Base-by-base conservation (phyloP, 805 yeast genomes). In the Yamadazyma takamatsuzukensis region DNA sequence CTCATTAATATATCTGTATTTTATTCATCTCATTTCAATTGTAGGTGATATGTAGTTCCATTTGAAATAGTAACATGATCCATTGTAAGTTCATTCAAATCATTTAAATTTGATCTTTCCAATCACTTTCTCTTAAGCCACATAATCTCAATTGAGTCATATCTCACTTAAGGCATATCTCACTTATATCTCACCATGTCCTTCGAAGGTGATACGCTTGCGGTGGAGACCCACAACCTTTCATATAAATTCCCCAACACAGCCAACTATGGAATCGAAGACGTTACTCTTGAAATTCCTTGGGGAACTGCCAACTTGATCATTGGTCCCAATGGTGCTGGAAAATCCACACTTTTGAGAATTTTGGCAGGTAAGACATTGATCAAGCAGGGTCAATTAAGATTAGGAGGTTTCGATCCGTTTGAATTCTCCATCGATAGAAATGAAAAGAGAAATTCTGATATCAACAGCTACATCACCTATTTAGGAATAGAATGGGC, bases 401-500 rank as follows among this genome's bases (percentile, higher is more conserved):
- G 55, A 15, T 72, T 93, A n/a, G 84, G 86, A 21, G 96, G 95
- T 1, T 66, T 73, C 32, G 95, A 93, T 49, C 98, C 98, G 2
- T 93, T 93, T 61, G 64, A 55, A 39, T 64, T 64, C 40, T 65
- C 85, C n/a, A 72, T 72, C 12, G 66, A 71, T 34, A 57, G 75
- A 5, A 69, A 70, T 39, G 63, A 50, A 30, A 61, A 58, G 30
- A 60, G 55, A 34, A 67, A 66, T 36, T 54, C 68, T 13, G 71
- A 66, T 41, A 64, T 74, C 30, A 66, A 72, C 34, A 58, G 57
- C 36, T 68, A 68, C 30, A 75, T 78, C 17, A 84, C 96, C 0
- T 90, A 90, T 53, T 62, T 93, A 26, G 98, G 98, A 3, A 93
- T 97, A 0, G 98, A 93, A 52, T 93, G 98, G 98, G 96, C 96